Base-by-base conservation (phyloP, 345 rosid species). In the Durio zibethinus region DNA sequence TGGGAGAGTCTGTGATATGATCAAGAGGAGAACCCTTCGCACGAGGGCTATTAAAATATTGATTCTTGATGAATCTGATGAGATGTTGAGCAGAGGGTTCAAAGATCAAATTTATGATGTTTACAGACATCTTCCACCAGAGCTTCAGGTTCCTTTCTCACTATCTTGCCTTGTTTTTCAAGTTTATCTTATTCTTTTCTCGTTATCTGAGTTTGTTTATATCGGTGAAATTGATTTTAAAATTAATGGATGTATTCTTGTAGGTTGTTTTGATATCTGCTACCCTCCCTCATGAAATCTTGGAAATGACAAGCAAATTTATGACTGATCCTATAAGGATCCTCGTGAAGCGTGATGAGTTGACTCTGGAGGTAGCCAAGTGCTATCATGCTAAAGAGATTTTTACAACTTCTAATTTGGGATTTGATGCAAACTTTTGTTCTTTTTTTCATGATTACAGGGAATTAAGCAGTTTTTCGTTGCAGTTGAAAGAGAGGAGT, bases 21-120 rank as follows among this genome's bases (percentile, higher is more conserved):
- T 95, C 78, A 95, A 93, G 91, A 91, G 98, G 86, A 91, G 94
- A 82, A 93, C 97, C 8, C 78, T 95, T 63, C 91, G 97, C 0
- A 95, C 98, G 35, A 88, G 95, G 85, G 92, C 94, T 77, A 79
- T 85, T 73, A 85, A 81, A 50, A 78, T 85, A 64, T 33, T 85
- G 84, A 80, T 85, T 81, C 88, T 85, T 71, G 99, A 95, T 80
- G 99, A 93, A 79, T 91, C 97, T 38, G 98, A 95, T 88, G 99
- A 95, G 84, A 95, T 95, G 97, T 85, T 95, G 81, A 95, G 99
- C 88, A 90, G 99, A 90, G 99, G 99, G 53, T 93, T 95, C 78
- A 95, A 95, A 86, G 98, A 95, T 83, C 99, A 95, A 78, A 95
- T 95, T 75, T 95, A 95, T 71, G 97, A 91, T 78, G 98, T 95